These are phyloP conservation scores for Scheffersomyces titani DNA, from an alignment of 1,139 yeast genomes.

Conservation along the genomic window DNA sequence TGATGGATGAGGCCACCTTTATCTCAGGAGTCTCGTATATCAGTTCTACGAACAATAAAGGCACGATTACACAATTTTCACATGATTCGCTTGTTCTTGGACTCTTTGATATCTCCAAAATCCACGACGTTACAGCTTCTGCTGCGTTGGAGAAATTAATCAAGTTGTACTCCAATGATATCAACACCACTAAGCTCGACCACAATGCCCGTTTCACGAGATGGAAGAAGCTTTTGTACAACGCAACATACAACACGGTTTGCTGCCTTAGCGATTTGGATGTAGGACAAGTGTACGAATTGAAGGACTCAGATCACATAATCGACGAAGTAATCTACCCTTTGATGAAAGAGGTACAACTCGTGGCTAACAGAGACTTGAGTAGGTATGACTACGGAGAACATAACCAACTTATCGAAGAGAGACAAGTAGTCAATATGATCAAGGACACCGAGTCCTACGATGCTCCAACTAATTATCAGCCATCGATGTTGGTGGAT, in stretches of 20 bases:
- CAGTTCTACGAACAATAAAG: constrained; percentile 60
- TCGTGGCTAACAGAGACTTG: constrained; percentile 26
- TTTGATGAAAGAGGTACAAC: constrained; percentile 25
- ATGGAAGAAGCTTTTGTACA: constrained; percentile 75
- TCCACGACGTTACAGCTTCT: constrained; percentile 20
- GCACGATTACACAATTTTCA: constrained; percentile 51
- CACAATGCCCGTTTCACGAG: constrained; percentile 53
- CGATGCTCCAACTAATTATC: constrained; percentile 23
- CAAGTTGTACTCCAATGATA: constrained; percentile 47
- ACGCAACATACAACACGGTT: constrained; percentile 64
- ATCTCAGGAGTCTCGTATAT: constrained; percentile 72
- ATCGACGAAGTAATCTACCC: constrained; percentile 20
- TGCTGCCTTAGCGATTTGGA: constrained; percentile 57
- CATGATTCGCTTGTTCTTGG: constrained; percentile 60
- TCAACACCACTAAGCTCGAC: constrained; percentile 47
- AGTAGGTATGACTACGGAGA: constrained; percentile 13
- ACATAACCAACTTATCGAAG: constrained; percentile 14
- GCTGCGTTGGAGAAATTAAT: constrained; percentile 42
- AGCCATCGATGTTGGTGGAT: constrained; percentile 76
- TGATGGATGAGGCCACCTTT: constrained; percentile 29
- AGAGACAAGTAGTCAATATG: constrained; percentile 17
- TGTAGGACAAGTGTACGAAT: constrained; percentile 30
- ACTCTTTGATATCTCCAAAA: constrained; percentile 35
- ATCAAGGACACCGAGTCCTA: constrained; percentile 15
- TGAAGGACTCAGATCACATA: constrained; percentile 14